Evolutionary conservation across 805 yeast species (phyloP).

Genomic region (Komagataella pseudopastoris): DNA sequence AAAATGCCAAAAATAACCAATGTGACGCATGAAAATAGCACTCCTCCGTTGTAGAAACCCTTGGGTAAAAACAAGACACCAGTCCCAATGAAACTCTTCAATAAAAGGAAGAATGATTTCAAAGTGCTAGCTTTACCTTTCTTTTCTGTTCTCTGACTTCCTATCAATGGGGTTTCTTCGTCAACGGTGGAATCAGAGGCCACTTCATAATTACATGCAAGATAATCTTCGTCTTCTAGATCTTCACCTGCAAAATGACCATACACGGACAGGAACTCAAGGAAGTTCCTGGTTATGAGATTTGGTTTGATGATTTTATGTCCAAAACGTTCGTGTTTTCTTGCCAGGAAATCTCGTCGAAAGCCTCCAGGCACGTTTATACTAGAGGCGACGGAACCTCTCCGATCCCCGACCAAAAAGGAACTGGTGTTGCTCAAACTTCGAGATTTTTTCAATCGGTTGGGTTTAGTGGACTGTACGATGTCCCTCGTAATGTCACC

Average conservation of each 20-base stretch:
- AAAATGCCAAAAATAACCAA: conserved; percentile 50
- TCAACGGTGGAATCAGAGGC: conserved; percentile 13
- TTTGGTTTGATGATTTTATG: conserved; percentile 21
- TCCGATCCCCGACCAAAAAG: conserved; percentile 21
- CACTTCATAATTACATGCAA: conserved; percentile 32
- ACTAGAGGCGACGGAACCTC: conserved; percentile 54
- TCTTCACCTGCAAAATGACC: conserved; percentile 86
- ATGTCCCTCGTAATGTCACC: conserved; percentile 40
- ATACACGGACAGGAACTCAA: conserved; percentile 65
- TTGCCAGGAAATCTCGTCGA: conserved; percentile 51
- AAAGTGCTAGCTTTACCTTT: conserved; percentile 59
- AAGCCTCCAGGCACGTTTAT: conserved; percentile 76
- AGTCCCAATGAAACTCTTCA: conserved; percentile 70
- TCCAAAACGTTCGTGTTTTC: conserved; percentile 11
- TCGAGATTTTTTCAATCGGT: conserved; percentile 11
- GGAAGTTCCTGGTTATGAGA: conserved; percentile 54
- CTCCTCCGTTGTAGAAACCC: conserved; percentile 64
- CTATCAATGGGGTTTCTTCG: conserved; percentile 22
- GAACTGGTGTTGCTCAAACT: conserved; percentile 16
- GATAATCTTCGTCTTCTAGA: conserved; percentile 53
- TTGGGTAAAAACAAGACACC: conserved; percentile 61
- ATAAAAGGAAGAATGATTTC: conserved; percentile 57
- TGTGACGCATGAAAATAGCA: conserved; percentile 38
- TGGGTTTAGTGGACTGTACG: conserved; percentile 15
- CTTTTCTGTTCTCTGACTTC: not conserved